Evolutionary conservation across 306 rosid genomes (phyloP).

Genomic region (Quercus mongolica): DNA sequence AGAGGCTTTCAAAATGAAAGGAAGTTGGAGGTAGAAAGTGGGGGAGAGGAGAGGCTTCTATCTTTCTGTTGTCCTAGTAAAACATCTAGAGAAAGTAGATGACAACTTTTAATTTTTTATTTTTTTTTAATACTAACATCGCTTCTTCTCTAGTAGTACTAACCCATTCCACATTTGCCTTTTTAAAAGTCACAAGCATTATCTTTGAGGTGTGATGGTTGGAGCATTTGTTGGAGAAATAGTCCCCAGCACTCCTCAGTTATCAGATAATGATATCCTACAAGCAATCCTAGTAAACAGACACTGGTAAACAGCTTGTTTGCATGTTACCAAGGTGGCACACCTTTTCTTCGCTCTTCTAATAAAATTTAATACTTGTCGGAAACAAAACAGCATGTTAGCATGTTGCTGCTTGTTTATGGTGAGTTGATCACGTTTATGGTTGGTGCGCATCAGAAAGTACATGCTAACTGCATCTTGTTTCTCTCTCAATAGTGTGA

Average conservation of each 20-base stretch:
- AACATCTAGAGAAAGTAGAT: background rate
- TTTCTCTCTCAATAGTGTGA: background rate
- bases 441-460: background rate
- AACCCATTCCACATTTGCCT: background rate
- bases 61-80: background rate
- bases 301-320: background rate
- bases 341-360: too few relatives aligned
- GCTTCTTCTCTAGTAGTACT: background rate
- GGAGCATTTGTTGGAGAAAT: background rate
- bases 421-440: background rate
- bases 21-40: background rate
- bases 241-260: background rate
- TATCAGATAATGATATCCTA: background rate
- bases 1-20: background rate
- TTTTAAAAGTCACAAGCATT: background rate
- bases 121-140: background rate
- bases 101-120: background rate
- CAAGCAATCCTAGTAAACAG: background rate
- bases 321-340: too few relatives aligned
- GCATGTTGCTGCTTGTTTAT: background rate
- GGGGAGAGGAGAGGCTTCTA: background rate
- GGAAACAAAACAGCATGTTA: background rate
- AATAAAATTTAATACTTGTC: too few relatives aligned
- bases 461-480: background rate
- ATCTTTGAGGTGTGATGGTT: background rate